Evolutionary conservation across 1,284 basidiomycete species (phyloP), one percentile per base, ranked within the genome.

Genomic region (Naganishia cerealis): DNA sequence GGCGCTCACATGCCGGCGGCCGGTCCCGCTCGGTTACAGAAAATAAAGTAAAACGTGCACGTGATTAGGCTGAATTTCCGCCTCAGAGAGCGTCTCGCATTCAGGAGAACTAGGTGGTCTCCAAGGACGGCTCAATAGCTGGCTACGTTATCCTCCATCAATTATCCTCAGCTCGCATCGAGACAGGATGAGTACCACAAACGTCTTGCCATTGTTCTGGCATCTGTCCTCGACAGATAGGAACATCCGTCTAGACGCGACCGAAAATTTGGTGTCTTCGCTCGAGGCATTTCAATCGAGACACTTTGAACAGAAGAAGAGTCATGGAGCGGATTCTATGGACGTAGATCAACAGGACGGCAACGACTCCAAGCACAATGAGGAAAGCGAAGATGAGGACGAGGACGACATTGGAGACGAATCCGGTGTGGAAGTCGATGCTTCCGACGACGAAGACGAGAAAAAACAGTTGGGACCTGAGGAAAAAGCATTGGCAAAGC

Each of bases 201-300:
- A 81, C 73, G 78, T 81, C 54, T 86, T 97, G 65, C 90, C 91
- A 43, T 86, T 96, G 57, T 97, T 94, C 85, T 97, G 94, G 94
- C 85, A 93, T 78, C 84, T 97, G 57, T 93, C 94, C n/a, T 92
- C 90, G 3, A 83, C 86, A 3, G 87, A 86, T 43, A 90, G 87
- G 79, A 86, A 88, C 67, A 88, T 91, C 68, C 87, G 94, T 6
- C 76, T 97, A 40, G 86, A 89, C 74, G 91, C 94, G 9, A 94
- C 94, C 0, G 87, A 90, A 50, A 90, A 92, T 77, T 88, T 98
- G 43, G 81, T 97, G 69, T 81, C 82, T 33, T 84, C 90, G 18
- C 86, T 97, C 69, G 87, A 92, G 79, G 86, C 88, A 71, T 93
- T 94, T 76, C 92, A 95, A 81, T 79, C 84, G 86, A 57, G 65